Evolutionary conservation across 2,329 filamentous ascomycete genomes (phyloP), one percentile per base, ranked within the genome.

Genomic region (Monosporascus sp.): DNA sequence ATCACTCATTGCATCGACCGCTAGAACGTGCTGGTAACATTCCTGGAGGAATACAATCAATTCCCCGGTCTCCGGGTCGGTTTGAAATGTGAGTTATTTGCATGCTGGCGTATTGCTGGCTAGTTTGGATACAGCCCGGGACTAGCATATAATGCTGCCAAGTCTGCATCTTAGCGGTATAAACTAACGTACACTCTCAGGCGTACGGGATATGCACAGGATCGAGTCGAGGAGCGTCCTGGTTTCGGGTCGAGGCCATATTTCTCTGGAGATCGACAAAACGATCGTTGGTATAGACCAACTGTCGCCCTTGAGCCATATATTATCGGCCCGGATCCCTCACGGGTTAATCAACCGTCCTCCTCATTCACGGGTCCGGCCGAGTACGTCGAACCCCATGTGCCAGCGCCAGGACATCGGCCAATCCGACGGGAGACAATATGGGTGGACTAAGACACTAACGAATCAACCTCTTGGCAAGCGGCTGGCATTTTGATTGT

Each of bases 1-100:
- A 54, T 17, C 53, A 55, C 31, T 22, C 46, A 39, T 51, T 55
- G 46, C 52, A 45, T 45, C 48, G 48, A 45, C 53, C 57, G 20
- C 47, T 54, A 48, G 54, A 53, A 22, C 56, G 57, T 47, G 27
- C 57, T 35, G 15, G 38, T 37, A 52, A 55, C 48, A 37, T 50
- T 9, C 47, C 35, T 11, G 50, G 54, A 41, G 55, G 53, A n/a
- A 47, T 38, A 22, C 57, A 57, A 51, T 48, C 47, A 31, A 47
- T 54, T 8, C 48, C 47, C 37, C 44, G 48, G 22, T 55, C 50
- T 27, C 50, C 48, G 37, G 53, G 53, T 25, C 54, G 46, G 37
- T 48, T 51, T 37, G 60, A 59, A 51, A 52, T 56, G 64, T 66
- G 59, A 65, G 62, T 61, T 20, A 15, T 22, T 39, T 37, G 47